These are phyloP conservation scores for Fusarium xyrophilum DNA, from an alignment of 2,329 filamentous ascomycete species.

Conservation along the genomic window DNA sequence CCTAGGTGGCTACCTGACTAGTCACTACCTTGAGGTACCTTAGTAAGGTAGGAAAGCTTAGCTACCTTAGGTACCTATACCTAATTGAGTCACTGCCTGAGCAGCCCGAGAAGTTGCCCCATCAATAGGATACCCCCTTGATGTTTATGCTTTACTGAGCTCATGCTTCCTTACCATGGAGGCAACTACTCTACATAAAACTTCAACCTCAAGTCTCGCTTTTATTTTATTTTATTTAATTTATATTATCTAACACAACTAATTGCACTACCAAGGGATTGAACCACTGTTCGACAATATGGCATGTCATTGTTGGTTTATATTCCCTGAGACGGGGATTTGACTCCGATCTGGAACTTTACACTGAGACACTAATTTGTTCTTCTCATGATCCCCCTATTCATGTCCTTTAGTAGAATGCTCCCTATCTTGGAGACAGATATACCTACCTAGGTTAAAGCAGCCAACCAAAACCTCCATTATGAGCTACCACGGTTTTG, in stretches of 20 bases:
- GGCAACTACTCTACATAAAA: neutral
- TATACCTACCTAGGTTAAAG: neutral
- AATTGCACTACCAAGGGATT: neutral
- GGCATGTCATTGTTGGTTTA: constrained; percentile 18
- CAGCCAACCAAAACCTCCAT: neutral
- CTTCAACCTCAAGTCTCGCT: constrained; percentile 4
- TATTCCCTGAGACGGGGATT: neutral
- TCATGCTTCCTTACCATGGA: neutral
- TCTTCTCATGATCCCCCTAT: neutral
- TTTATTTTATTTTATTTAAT: neutral
- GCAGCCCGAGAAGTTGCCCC: constrained; percentile 8
- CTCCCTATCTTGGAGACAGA: neutral
- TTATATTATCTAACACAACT: neutral
- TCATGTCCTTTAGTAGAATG: neutral
- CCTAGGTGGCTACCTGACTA: neutral
- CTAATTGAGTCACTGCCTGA: neutral
- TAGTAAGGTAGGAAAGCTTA: neutral
- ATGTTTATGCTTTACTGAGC: constrained; percentile 17
- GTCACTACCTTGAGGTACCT: neutral
- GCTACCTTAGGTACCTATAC: neutral
- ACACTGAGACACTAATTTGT: neutral
- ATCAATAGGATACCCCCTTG: constrained; percentile 13
- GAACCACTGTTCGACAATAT: neutral
- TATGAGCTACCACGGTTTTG: neutral
- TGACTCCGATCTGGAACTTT: neutral